Base-by-base conservation (phyloP, 2,329 filamentous ascomycete genomes). In the Myriosclerotinia scirpicola region DNA sequence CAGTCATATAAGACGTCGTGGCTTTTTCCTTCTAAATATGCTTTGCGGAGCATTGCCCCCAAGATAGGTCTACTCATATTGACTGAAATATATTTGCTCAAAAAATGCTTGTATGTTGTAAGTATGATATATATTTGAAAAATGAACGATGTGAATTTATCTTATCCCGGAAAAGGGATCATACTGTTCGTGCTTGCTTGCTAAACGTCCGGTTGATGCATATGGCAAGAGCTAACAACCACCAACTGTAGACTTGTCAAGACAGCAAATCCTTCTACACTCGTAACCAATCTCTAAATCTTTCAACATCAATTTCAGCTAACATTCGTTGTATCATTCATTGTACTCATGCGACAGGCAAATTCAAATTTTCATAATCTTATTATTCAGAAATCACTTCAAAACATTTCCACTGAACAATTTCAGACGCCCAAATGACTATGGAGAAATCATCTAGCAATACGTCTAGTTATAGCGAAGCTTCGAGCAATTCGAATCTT, bases 11-110 rank as follows among this genome's bases (percentile, higher is more conserved):
- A 50, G 44, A n/a, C 44, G 2, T 34, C 38, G 15, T 38, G 50
- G 38, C 14, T 22, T 17, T 26, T 60, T 22, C 58, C 58, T 26
- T 50, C 44, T 3, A 20, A 26, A 20, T 12, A 2, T 20, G 30
- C 44, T 60, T 50, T 60, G 8, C 44, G 58, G 30, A 44, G 20
- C 58, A 60, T 60, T 60, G 30, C 26, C 14, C 14, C 50, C 58
- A 2, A 60, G 44, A 8, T 36, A n/a, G 9, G 15, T 9, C n/a
- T 17, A 11, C 9, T 8, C 15, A 1, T 12, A 38, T 36, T n/a
- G 34, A 8, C n/a, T 50, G n/a, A 12, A 44, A 60, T 50, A 26
- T 50, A 48, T 26, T 38, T 20, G n/a, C 26, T 38, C 12, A 2
- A 50, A 50, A 14, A 60, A 50, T 60, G 34, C 17, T 50, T 50